phyloP scores from a whole-genome alignment of 176 grass and related monocot genomes.

The Hsuehochloa calcarea region DNA sequence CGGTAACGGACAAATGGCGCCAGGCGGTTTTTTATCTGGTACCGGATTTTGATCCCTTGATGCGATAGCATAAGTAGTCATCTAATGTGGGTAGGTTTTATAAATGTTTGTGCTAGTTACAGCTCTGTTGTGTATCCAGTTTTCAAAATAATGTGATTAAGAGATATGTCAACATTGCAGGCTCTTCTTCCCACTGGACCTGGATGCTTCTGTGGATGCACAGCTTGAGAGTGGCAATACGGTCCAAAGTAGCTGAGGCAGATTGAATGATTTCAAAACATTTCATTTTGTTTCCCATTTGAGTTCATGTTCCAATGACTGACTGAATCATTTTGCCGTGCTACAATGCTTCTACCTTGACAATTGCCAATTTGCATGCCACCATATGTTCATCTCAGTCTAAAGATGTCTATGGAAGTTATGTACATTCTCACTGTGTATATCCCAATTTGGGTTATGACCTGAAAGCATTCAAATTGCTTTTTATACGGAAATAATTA shows the following conservation, averaged over 20 bases:
- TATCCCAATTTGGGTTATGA: not conserved
- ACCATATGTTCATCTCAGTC: not conserved
- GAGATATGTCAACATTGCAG: conserved; percentile 39
- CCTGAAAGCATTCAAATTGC: not conserved
- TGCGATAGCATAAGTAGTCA: not conserved
- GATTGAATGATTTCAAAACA: not conserved
- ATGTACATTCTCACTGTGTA: not conserved
- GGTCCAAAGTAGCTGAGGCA: conserved; percentile 36
- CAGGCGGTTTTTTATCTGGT: too few species aligned
- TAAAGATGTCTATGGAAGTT: not conserved
- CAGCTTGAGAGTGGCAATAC: conserved; percentile 64
- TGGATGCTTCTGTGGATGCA: conserved; percentile 66
- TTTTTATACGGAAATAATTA: not conserved
- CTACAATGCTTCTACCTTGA: not conserved
- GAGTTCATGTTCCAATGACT: not conserved
- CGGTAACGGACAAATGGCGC: too few species aligned
- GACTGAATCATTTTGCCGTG: not conserved
- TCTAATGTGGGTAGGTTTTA: not conserved
- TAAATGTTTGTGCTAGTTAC: not conserved
- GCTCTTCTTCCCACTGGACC: conserved; percentile 90
- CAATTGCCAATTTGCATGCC: not conserved
- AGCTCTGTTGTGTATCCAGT: not conserved
- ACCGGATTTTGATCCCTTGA: too few species aligned
- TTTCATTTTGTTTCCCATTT: not conserved
- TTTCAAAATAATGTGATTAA: conserved; percentile 18